phyloP scores from a whole-genome alignment of 2,329 filamentous ascomycete genomes.

The Dichotomopilus funicola region DNA sequence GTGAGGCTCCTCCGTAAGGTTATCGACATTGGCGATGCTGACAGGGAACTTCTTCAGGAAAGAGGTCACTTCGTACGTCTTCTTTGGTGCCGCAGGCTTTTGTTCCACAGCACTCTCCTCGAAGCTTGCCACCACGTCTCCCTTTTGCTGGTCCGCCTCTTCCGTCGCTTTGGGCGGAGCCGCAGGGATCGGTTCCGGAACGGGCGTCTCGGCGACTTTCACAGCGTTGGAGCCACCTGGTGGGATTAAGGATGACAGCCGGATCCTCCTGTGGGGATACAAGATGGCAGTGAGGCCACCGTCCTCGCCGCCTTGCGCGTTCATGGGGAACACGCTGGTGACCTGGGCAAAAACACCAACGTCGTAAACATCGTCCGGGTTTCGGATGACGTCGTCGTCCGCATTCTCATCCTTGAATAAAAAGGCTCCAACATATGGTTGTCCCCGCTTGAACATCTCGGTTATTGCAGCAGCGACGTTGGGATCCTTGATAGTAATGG shows the following conservation, averaged over 20 bases:
- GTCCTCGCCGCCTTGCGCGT: conserved; percentile 65
- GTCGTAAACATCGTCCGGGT: conserved; percentile 84
- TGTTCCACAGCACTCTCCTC: conserved; percentile 70
- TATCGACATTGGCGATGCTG: conserved; percentile 92
- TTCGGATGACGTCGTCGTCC: conserved; percentile 90
- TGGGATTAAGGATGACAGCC: conserved; percentile 74
- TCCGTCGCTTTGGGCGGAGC: conserved; percentile 49
- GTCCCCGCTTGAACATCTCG: conserved; percentile 93
- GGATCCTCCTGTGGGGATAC: conserved; percentile 92
- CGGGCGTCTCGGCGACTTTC: conserved; percentile 43
- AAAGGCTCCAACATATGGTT: conserved; percentile 96
- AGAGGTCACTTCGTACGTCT: conserved; percentile 76
- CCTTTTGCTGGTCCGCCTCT: conserved; percentile 53
- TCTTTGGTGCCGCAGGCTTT: conserved; percentile 43
- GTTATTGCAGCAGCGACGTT: conserved; percentile 88
- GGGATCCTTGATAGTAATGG: conserved; percentile 90
- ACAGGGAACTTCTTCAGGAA: conserved; percentile 90
- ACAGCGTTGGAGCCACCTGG: conserved; percentile 50
- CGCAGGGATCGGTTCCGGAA: conserved; percentile 37
- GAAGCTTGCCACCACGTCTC: conserved; percentile 94
- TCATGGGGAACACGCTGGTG: conserved; percentile 78
- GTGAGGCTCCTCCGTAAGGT: conserved; percentile 79
- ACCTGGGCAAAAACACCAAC: conserved; percentile 97
- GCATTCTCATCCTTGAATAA: conserved; percentile 93
- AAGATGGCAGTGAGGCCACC: conserved; percentile 85